Conservation (phyloP, 352 stramenopile genomes). For the Phytophthora uliginosa region DNA sequence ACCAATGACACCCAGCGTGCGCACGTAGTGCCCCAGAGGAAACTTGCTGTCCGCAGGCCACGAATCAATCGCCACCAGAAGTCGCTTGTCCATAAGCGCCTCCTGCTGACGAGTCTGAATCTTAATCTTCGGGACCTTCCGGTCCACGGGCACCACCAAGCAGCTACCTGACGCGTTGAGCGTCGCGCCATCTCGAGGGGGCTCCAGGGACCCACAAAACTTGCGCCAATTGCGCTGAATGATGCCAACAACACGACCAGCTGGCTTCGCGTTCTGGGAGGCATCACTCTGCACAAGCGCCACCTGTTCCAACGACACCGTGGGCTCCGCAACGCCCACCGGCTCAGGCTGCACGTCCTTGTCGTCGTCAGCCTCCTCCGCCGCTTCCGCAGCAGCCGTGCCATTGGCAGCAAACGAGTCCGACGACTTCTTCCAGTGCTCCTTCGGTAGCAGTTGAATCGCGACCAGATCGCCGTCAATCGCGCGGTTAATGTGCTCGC, state of each 20-base stretch:
- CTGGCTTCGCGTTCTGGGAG: conserved; percentile 69
- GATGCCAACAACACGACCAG: conserved; percentile 90
- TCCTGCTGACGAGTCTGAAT: conserved; percentile 95
- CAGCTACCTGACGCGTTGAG: conserved; percentile 62
- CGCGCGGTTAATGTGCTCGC: conserved; percentile 96
- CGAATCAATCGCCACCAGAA: conserved; percentile 97
- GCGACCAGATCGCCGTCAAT: conserved; percentile 99
- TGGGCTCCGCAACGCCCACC: conserved; percentile 71
- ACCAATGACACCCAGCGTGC: conserved; percentile 96
- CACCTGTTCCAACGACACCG: conserved; percentile 69
- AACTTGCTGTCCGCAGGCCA: conserved; percentile 93
- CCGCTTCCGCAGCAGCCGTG: conserved; percentile 47
- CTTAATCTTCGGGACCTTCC: conserved; percentile 95
- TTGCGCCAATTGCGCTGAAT: conserved; percentile 95
- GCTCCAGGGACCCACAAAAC: conserved; percentile 95
- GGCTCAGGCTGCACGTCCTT: conserved; percentile 42
- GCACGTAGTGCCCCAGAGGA: conserved; percentile 97
- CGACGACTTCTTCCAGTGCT: conserved; percentile 80
- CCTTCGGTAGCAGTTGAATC: conserved; percentile 94
- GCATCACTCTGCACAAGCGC: conserved; percentile 66
- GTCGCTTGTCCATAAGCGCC: conserved; percentile 93
- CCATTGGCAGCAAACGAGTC: conserved; percentile 72
- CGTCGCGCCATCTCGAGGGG: conserved; percentile 56
- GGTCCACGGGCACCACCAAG: conserved; percentile 89
- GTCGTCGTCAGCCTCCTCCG: conserved; percentile 53